Evolutionary conservation across 768 basidiomycete species (phyloP), one percentile per base, ranked within the genome.

Genomic region (Psilocybe cubensis): DNA sequence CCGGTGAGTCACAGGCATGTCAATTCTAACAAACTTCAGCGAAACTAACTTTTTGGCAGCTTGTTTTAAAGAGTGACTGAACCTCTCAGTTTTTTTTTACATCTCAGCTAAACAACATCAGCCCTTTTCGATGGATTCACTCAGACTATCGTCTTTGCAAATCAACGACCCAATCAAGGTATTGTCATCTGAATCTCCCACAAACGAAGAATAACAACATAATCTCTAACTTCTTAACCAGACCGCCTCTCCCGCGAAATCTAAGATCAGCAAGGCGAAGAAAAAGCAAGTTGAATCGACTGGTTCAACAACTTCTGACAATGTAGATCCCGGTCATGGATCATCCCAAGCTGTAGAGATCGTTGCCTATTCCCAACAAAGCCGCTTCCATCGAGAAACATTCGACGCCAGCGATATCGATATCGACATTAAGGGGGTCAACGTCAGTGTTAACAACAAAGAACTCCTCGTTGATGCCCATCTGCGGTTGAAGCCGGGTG

Each of bases 381-480:
- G 76, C 49, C 75, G 81, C 1, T 83, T 83, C 49, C 79, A 82
- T 58, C 72, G 75, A 5, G 80, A 83, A 52, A 79, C 79, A 4
- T 70, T 79, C 46, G 74, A 75, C 44, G 75, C 75, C 6, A 67
- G 63, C 33, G 66, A 56, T 14, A 68, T 64, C 23, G 76, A 84
- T 57, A 74, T 87, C 35, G 85, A 87, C 58, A 70, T 87, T 20
- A 78, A 82, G 44, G 79, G 74, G 44, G 79, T 89, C 8, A 77
- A 73, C 23, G 72, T 88, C 28, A 70, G 78, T 14, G 74, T 88
- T 7, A 81, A 81, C 28, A 71, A 79, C 41, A 72, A 69, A 28
- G 85, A 88, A 49, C 69, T 88, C 17, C 67, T 88, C 14, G 69
- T 71, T 11, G 82, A 83, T 60, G 79, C 80, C 1, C 76, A 81